Evolutionary conservation across 2,329 filamentous ascomycete species (phyloP), one percentile per base, ranked within the genome.

Genomic region (Fulvia fulva): DNA sequence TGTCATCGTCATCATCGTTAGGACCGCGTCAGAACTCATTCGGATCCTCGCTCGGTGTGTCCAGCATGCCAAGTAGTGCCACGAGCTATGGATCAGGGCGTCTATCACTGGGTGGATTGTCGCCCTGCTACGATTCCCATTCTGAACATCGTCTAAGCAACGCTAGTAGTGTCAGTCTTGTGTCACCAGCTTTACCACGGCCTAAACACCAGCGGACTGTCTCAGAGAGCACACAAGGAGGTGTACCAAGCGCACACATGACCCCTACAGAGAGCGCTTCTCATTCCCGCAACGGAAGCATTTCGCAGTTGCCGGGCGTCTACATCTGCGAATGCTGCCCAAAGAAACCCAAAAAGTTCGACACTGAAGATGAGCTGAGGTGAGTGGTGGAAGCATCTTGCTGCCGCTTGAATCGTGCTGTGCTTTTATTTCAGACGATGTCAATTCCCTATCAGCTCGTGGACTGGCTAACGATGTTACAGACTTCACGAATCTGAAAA

Each of bases 281-380:
- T n/a, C 76, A 76, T 45, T 77, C 77, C 2, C 79, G 81, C 53
- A 77, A 79, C 51, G 77, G 75, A 58, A 80, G 77, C 53, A 70
- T 78, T 43, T 76, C 77, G 14, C 83, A 84, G 56, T 75, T 85
- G 47, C 78, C 81, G 51, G 83, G 83, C 21, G 72, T 83, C 30
- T 87, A 81, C 68, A 86, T 96, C 76, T 97, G 92, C 76, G 91
- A 96, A 69, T 97, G 93, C 74, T 97, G 92, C 75, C 92, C 91
- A 0, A 97, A 97, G 76, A 97, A 97, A 76, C 92, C 92, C 1
- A 96, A 95, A 75, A 96, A 95, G 70, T 97, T 97, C 69, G 90
- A 95, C 66, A 90, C 85, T 4, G 81, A 85, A 62, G 88, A 93
- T 63, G 90, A 96, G 65, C 79, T 97, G 56, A 86, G 86, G 92